These are phyloP conservation scores for Fragosphaeria purpurea DNA, from an alignment of 2,329 filamentous ascomycete genomes.

Conservation along the genomic window DNA sequence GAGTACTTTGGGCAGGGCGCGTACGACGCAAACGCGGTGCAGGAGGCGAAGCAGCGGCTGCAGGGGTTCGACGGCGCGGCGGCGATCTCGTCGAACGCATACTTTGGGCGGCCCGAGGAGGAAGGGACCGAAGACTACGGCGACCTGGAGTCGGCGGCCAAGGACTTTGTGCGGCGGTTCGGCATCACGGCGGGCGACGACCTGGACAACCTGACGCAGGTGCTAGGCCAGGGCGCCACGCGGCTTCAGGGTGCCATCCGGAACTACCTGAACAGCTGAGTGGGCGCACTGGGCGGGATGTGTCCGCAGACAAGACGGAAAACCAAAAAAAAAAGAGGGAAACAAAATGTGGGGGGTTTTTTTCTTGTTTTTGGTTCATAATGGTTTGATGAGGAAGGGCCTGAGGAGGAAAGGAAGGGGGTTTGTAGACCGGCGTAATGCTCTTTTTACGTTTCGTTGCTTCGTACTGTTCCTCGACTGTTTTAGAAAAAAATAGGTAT, in stretches of 20 bases:
- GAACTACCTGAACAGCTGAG: constrained; percentile 51
- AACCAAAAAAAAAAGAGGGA: no score
- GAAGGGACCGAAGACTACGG: constrained; percentile 66
- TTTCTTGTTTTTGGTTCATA: neutral
- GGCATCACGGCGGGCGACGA: constrained; percentile 94
- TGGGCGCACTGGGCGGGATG: no score
- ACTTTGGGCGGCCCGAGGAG: constrained; percentile 90
- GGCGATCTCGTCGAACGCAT: constrained; percentile 90
- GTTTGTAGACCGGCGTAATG: no score
- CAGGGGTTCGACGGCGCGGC: constrained; percentile 89
- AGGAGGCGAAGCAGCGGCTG: constrained; percentile 78
- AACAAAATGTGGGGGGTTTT: neutral
- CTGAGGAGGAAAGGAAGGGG: no score
- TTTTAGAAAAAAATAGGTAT: no score
- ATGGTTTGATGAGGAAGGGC: neutral
- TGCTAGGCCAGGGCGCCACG: constrained; percentile 75
- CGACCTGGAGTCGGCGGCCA: constrained; percentile 84
- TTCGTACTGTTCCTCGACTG: no score
- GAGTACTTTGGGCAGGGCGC: constrained; percentile 92
- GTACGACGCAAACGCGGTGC: constrained; percentile 70
- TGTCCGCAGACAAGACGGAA: neutral
- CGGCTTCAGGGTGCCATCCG: constrained; percentile 70
- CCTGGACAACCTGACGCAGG: constrained; percentile 75
- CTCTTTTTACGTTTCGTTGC: no score
- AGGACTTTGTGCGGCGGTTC: constrained; percentile 91